Evolutionary conservation across 176 grass and related monocot species (phyloP).

Genomic region (Rhynchospora pubera): DNA sequence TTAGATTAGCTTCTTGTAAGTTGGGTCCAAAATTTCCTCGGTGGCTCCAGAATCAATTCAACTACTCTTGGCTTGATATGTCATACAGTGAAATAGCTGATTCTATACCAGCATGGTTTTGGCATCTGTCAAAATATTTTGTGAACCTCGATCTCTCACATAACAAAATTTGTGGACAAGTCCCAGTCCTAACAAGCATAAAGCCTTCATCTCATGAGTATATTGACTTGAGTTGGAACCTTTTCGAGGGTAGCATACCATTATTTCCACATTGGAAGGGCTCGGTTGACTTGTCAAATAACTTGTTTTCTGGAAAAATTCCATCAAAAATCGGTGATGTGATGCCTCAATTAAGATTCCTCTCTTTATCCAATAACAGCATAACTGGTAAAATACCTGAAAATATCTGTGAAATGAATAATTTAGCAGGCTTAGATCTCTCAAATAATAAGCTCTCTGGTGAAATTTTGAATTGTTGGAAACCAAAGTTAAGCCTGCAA

Average conservation of each 20-base stretch:
- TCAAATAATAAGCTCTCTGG: slow-evolving; percentile 22
- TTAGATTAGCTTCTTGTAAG: slow-evolving; percentile 1
- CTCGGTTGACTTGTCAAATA: slow-evolving; percentile 21
- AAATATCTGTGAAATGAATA: neutral
- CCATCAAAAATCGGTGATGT: slow-evolving; percentile 11
- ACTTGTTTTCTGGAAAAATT: slow-evolving; percentile 20
- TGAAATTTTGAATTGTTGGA: slow-evolving; percentile 28
- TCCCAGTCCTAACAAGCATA: neutral
- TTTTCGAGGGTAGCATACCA: slow-evolving; percentile 14
- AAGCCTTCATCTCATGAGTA: neutral
- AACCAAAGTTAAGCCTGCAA: slow-evolving; percentile 10
- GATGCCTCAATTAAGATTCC: slow-evolving; percentile 17
- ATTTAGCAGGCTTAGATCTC: slow-evolving; percentile 4
- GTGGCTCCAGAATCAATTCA: slow-evolving; percentile 22
- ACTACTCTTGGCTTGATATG: slow-evolving; percentile 5
- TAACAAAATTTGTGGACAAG: slow-evolving; percentile 18
- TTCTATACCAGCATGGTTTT: slow-evolving; percentile 20
- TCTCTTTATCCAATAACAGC: slow-evolving; percentile 22
- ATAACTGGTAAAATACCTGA: slow-evolving; percentile 22
- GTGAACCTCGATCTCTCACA: slow-evolving; percentile 14
- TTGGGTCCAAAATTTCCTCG: slow-evolving; percentile 21
- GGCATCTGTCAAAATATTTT: slow-evolving; percentile 5
- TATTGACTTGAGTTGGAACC: slow-evolving; percentile 24
- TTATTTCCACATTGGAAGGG: neutral
- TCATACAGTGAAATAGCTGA: slow-evolving; percentile 17